Evolutionary conservation across 1,139 yeast genomes (phyloP), one percentile per base, ranked within the genome.

Genomic region (Geotrichum siamense): DNA sequence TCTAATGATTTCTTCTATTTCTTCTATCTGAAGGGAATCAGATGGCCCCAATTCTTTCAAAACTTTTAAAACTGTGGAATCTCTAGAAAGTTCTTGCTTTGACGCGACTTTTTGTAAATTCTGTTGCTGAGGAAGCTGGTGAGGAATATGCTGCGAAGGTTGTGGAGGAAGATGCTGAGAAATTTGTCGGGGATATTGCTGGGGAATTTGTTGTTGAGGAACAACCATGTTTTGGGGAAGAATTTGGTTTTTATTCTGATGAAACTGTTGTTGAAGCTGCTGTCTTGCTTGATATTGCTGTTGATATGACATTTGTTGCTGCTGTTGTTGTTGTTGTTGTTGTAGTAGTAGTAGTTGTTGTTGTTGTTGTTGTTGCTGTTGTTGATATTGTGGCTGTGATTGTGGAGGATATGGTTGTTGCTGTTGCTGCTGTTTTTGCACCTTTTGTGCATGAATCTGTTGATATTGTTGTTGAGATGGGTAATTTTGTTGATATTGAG

Each of bases 1-100:
- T 25, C 49, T 63, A 48, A 74, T 70, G 50, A 72, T 73, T 35
- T 72, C 66, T 46, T 72, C 75, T 50, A 71, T 72, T 9, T 74
- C 72, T 20, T 69, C 60, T 41, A 70, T 56, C 43, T 70, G 68
- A 22, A 71, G 67, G 47, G 47, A 33, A 45, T 49, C 44, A 37
- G 55, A 23, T 38, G 35, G 25, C n/a, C 38, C 53, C 20, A 51
- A 19, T 22, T 47, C 51, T 9, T 51, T 41, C 23, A 53, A 35
- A 67, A 59, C 55, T 65, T 71, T 17, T 67, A 74, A 13, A 70
- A 74, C 37, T 64, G 52, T 44, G 43, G 57, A 17, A 22, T 41
- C 43, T 20, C 26, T 27, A 8, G 44, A 39, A 16, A 31, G 33
- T 10, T 28, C 35, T 13, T 39, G 37, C 8, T 12, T 16, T 38